Base-by-base conservation (phyloP, 2,329 filamentous ascomycete species). In the Colletotrichum sp. region DNA sequence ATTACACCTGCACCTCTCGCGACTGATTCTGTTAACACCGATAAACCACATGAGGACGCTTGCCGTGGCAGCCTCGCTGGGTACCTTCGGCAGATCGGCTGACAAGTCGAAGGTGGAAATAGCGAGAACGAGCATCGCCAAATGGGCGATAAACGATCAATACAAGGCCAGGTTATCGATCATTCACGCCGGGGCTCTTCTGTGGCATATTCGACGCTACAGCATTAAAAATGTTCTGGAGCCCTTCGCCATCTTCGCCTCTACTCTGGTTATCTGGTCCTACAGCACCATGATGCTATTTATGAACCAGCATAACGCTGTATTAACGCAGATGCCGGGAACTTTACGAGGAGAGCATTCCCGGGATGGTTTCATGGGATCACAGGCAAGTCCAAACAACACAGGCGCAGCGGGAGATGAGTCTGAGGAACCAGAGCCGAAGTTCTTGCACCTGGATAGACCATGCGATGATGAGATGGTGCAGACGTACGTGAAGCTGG, bases 391-490 rank as follows among this genome's bases (percentile, higher is more conserved):
- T 57, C 16, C 52, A 8, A 28, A 57, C 24, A 24, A 57, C 52
- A 57, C 21, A 57, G 13, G 18, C 12, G 21, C 2, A 24, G 15
- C 52, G 8, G 24, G 13, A 26, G 21, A 49, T 16, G 57, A 24
- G 4, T 34, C 57, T 13, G 64, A 74, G 5, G 69, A 68, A 28
- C 71, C 73, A 13, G 75, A 78, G 13, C 85, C 87, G 0, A 84
- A 82, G 0, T 88, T 89, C 10, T 89, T 91, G 49, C 86, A 89
- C 21, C 82, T 92, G 0, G 90, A 92, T 72, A 84, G 90, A 12
- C 90, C 90, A 0, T 87, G 87, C 4, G 89, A 92, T 77, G 90
- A 92, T 79, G 90, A 92, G 78, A 84, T 92, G 65, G 89, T 91
- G 2, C 90, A 92, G 78, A 81, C 88, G 3, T 92, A 90, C 79